Percentiles rank a stretch among this genome's conserved stretches.
Conservation (phyloP, 2,329 filamentous ascomycete species). For the Pseudogymnoascus pannorum region DNA sequence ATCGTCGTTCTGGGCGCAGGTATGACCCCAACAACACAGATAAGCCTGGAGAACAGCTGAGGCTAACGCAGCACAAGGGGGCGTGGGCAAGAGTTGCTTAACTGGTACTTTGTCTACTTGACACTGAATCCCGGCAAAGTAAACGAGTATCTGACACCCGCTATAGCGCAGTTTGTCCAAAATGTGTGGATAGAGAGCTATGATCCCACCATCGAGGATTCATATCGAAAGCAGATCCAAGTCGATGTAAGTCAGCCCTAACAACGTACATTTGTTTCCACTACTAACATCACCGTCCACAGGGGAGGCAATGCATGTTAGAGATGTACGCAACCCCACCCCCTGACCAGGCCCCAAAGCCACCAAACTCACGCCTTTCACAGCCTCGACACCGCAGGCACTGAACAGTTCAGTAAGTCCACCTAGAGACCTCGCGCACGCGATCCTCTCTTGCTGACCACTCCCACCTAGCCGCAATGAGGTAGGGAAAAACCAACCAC, state of each 20-base stretch:
- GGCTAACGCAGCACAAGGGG: slow-evolving; percentile 40
- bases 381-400: slow-evolving; percentile 64
- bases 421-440: slow-evolving; percentile 15
- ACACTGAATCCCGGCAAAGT: slow-evolving; percentile 14
- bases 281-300: slow-evolving; percentile 12
- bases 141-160: slow-evolving; percentile 15
- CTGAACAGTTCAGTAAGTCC: slow-evolving; percentile 65
- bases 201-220: slow-evolving; percentile 56
- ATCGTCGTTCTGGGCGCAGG: slow-evolving; percentile 60
- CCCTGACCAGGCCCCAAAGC: not conserved
- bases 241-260: slow-evolving; percentile 53
- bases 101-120: slow-evolving; percentile 46
- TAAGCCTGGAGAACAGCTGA: not conserved
- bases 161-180: slow-evolving; percentile 63
- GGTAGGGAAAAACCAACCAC: slow-evolving; percentile 36
- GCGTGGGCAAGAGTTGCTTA: slow-evolving; percentile 68
- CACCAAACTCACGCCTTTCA: slow-evolving; percentile 15
- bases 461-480: slow-evolving; percentile 43
- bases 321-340: slow-evolving; percentile 49
- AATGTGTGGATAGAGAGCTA: slow-evolving; percentile 69
- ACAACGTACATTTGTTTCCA: not conserved
- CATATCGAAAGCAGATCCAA: slow-evolving; percentile 53
- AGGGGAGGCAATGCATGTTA: slow-evolving; percentile 65
- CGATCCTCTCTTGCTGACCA: slow-evolving; percentile 20
- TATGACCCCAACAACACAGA: slow-evolving; percentile 25